phyloP scores from a whole-genome alignment of 2,329 filamentous ascomycete species.

The Aspergillus sp. region DNA sequence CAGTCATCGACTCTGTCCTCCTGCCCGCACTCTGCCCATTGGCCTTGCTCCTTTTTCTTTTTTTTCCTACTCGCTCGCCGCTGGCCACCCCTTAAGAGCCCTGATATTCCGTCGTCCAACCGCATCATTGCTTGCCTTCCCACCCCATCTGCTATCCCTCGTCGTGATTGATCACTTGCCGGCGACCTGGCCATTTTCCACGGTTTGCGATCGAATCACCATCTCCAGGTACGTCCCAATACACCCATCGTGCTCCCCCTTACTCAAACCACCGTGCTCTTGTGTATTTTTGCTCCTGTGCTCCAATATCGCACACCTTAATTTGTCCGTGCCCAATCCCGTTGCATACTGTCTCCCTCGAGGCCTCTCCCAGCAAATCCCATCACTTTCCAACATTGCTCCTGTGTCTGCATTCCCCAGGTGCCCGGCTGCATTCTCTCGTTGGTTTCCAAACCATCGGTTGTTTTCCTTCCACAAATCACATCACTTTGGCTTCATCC shows the following conservation, averaged over 20 bases:
- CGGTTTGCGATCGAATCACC: constrained; percentile 24
- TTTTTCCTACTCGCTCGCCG: constrained; percentile 21
- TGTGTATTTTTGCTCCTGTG: constrained; percentile 4
- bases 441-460: constrained; percentile 17
- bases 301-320: constrained; percentile 18
- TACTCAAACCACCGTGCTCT: constrained; percentile 8
- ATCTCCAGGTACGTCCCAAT: constrained; percentile 22
- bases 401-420: constrained; percentile 11
- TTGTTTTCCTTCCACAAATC: constrained; percentile 17
- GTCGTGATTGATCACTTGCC: constrained; percentile 21
- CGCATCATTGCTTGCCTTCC: constrained; percentile 20
- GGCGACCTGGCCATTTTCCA: constrained; percentile 12
- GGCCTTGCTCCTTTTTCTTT: constrained; percentile 20
- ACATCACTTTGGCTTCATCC: constrained; percentile 16
- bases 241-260: constrained; percentile 8
- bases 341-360: constrained; percentile 13
- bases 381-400: constrained; percentile 12
- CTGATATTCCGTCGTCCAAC: constrained; percentile 20
- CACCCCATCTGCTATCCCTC: constrained; percentile 15
- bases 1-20: constrained; percentile 22
- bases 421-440: constrained; percentile 11
- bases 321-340: constrained; percentile 18
- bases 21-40: constrained; percentile 24
- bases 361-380: constrained; percentile 13
- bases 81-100: constrained; percentile 19